These are phyloP conservation scores for Cryoendolithus antarcticus DNA, from an alignment of 2,329 filamentous ascomycete genomes.

Conservation along the genomic window DNA sequence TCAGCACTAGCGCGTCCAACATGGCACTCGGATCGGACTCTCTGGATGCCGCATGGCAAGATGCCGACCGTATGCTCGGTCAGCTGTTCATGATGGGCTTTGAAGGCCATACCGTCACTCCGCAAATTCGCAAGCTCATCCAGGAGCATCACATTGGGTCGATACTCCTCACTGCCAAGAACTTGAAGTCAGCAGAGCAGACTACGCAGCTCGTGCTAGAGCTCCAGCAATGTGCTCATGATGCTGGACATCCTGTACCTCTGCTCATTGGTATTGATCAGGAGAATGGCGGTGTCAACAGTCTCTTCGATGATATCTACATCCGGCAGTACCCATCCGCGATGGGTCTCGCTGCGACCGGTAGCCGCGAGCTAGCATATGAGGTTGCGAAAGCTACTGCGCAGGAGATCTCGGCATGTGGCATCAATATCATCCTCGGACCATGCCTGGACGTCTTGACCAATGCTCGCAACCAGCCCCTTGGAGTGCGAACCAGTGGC, in stretches of 20 bases:
- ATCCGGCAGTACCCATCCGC: constrained; percentile 94
- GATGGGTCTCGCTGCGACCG: constrained; percentile 92
- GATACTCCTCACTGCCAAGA: constrained; percentile 73
- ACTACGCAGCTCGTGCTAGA: constrained; percentile 81
- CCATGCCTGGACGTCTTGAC: constrained; percentile 89
- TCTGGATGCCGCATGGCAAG: not conserved
- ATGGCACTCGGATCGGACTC: not conserved
- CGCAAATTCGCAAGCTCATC: constrained; percentile 69
- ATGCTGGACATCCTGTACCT: constrained; percentile 80
- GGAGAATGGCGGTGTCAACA: constrained; percentile 96
- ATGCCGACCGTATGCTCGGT: constrained; percentile 26
- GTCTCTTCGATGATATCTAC: constrained; percentile 87
- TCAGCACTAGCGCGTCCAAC: too few relatives aligned
- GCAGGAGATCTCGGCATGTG: constrained; percentile 81
- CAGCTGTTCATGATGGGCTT: constrained; percentile 54
- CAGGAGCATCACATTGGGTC: constrained; percentile 79
- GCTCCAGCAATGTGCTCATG: constrained; percentile 79
- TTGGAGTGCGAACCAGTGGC: constrained; percentile 79
- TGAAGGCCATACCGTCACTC: constrained; percentile 72
- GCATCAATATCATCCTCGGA: constrained; percentile 90
- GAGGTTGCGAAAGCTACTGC: constrained; percentile 87
- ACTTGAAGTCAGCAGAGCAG: constrained; percentile 78
- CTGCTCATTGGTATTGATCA: constrained; percentile 87
- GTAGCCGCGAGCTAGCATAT: constrained; percentile 72
- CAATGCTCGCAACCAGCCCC: constrained; percentile 78